phyloP scores from a whole-genome alignment of 2,329 filamentous ascomycete species.

The Nigrospora sphaerica region DNA sequence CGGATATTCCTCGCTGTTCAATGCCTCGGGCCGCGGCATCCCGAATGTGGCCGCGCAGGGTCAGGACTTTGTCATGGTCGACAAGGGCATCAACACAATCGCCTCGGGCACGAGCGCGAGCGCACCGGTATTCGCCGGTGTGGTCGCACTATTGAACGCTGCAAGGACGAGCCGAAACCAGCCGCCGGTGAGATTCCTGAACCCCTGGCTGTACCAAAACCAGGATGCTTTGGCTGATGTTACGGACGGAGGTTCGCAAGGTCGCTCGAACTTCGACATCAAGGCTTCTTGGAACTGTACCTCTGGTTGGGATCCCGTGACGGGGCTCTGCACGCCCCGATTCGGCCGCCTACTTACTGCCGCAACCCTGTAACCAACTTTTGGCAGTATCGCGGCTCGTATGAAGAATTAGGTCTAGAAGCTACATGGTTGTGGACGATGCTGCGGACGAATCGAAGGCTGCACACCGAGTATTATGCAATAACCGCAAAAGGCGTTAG shows the following conservation, averaged over 20 bases:
- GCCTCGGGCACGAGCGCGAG: slow-evolving; percentile 42
- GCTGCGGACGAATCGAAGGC: too few relatives aligned
- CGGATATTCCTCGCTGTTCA: slow-evolving; percentile 35
- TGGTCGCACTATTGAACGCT: slow-evolving; percentile 60
- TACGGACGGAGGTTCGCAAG: too few relatives aligned
- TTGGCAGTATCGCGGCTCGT: too few relatives aligned
- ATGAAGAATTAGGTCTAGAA: too few relatives aligned
- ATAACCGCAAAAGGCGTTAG: too few relatives aligned
- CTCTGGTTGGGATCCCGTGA: slow-evolving; percentile 37
- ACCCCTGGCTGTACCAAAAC: slow-evolving; percentile 55
- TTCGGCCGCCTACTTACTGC: not conserved
- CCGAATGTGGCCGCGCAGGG: slow-evolving; percentile 56
- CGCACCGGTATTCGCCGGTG: slow-evolving; percentile 53
- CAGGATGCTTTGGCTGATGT: too few relatives aligned
- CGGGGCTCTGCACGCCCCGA: slow-evolving; percentile 27
- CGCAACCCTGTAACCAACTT: too few relatives aligned
- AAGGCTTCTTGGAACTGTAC: slow-evolving; percentile 28
- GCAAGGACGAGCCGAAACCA: slow-evolving; percentile 48
- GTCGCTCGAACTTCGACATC: too few relatives aligned
- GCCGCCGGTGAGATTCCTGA: slow-evolving; percentile 49
- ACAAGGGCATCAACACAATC: slow-evolving; percentile 21
- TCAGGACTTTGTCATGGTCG: slow-evolving; percentile 19
- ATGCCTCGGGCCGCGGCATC: slow-evolving; percentile 45
- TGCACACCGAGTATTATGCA: too few relatives aligned
- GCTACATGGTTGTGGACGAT: too few relatives aligned